Percentiles rank a stretch among this genome's conserved stretches.
These are phyloP conservation scores for Geotrichum candidum DNA, from an alignment of 1,139 yeast genomes.

Conservation along the genomic window DNA sequence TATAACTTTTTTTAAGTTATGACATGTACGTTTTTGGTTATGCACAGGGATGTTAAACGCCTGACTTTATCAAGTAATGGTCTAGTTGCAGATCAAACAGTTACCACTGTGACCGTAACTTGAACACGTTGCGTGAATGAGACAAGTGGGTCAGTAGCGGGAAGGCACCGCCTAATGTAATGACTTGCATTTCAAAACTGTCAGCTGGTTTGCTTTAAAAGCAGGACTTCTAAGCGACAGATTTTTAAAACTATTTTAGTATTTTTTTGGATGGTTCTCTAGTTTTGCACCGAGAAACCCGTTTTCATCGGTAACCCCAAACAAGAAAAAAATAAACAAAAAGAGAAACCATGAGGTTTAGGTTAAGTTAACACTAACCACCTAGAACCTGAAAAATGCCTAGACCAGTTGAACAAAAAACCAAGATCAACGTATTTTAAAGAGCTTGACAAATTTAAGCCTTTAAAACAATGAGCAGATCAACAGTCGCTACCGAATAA, in stretches of 20 bases:
- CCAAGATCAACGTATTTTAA: no score
- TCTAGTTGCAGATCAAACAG: neutral
- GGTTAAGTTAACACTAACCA: no score
- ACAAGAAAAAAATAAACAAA: slow-evolving; percentile 86
- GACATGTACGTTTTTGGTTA: no score
- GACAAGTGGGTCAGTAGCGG: neutral
- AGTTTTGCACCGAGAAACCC: slow-evolving; percentile 70
- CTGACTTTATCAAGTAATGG: neutral
- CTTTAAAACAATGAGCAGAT: no score
- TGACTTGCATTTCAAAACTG: neutral
- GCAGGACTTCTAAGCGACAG: neutral
- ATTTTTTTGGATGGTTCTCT: no score
- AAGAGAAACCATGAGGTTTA: slow-evolving; percentile 51
- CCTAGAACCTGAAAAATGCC: no score
- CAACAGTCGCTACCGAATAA: no score
- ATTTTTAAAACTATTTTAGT: neutral
- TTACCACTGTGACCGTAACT: neutral
- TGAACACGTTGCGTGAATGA: neutral
- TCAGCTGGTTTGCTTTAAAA: neutral
- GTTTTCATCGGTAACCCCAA: slow-evolving; percentile 78
- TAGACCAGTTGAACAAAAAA: no score
- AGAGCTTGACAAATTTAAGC: no score
- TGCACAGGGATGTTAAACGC: neutral
- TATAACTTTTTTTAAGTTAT: no score
- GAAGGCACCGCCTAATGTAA: neutral